phyloP scores from a whole-genome alignment of 257 asterid genomes.

The Jasminum sambac region DNA sequence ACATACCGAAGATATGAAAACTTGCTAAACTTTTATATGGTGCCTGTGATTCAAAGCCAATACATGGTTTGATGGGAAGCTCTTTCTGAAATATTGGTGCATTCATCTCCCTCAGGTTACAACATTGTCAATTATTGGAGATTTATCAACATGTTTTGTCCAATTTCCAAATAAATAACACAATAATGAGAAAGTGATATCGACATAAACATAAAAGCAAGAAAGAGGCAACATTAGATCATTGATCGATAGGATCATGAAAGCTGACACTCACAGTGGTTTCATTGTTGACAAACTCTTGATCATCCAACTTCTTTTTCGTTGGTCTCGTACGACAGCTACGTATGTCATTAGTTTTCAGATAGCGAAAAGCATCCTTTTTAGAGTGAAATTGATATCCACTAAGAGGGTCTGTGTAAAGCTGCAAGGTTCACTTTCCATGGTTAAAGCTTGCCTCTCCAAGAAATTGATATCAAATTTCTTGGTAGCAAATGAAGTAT shows the following conservation, averaged over 20 bases:
- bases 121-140: not conserved
- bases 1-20: not conserved
- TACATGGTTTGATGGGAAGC: not conserved
- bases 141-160: not conserved
- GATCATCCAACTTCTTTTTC: conserved; percentile 34
- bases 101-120: not conserved
- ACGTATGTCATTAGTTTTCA: conserved; percentile 49
- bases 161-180: conserved; percentile 2
- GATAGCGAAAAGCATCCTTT: conserved; percentile 60
- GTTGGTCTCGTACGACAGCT: conserved; percentile 48
- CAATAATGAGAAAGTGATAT: conserved; percentile 7
- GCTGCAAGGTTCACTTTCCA: conserved; percentile 44
- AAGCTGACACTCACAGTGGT: conserved; percentile 44
- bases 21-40: not conserved
- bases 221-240: conserved; percentile 12
- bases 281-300: conserved; percentile 24
- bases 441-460: conserved; percentile 7
- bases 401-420: conserved; percentile 54
- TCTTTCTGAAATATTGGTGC: not conserved
- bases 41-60: not conserved
- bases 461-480: not conserved
- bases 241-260: conserved; percentile 13
- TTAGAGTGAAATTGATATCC: conserved; percentile 65
- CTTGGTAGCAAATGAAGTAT: not conserved
- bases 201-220: conserved; percentile 12